A percentile compares a stretch with the other conserved stretches of the same genome.
phyloP scores from a whole-genome alignment of 2,329 filamentous ascomycete genomes.

The Tolypocladium sp. region DNA sequence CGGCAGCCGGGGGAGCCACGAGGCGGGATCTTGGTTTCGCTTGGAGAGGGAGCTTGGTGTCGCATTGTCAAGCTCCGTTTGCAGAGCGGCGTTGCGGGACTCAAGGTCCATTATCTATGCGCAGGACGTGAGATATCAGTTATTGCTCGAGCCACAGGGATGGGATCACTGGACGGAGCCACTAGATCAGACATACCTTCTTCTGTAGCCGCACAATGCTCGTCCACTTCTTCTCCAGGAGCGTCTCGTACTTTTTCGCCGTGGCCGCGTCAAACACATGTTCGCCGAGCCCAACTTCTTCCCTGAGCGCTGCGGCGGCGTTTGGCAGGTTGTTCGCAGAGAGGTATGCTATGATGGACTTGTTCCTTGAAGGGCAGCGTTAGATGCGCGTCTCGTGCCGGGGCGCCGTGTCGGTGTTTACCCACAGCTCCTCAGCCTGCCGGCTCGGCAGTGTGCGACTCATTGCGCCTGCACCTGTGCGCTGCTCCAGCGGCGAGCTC shows the following conservation, averaged over 20 bases:
- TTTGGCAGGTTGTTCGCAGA: conserved; percentile 62
- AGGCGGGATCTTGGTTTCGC: conserved; percentile 72
- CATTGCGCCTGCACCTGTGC: conserved; percentile 37
- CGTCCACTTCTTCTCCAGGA: conserved; percentile 98
- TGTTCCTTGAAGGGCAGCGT: conserved; percentile 52
- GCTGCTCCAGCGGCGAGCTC: conserved; percentile 1
- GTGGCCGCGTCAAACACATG: conserved; percentile 67
- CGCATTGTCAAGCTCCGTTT: conserved; percentile 75
- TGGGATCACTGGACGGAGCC: neutral
- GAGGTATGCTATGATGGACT: conserved; percentile 87
- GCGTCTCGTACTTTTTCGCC: conserved; percentile 85
- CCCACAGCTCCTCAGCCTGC: conserved; percentile 85
- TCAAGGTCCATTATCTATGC: conserved; percentile 86
- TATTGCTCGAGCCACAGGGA: too few species aligned
- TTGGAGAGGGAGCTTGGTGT: conserved; percentile 68
- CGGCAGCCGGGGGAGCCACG: conserved; percentile 80
- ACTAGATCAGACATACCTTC: conserved; percentile 50
- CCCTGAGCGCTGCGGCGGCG: conserved; percentile 61
- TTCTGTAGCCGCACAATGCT: conserved; percentile 91
- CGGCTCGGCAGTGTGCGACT: conserved; percentile 66
- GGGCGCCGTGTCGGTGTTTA: conserved; percentile 10
- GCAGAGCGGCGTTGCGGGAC: conserved; percentile 60
- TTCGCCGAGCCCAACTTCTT: conserved; percentile 66
- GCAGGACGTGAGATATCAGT: neutral
- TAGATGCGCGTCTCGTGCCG: conserved; percentile 1